These are phyloP conservation scores for Lepidium aucheri DNA, from an alignment of 345 rosid genomes.

Conservation along the genomic window DNA sequence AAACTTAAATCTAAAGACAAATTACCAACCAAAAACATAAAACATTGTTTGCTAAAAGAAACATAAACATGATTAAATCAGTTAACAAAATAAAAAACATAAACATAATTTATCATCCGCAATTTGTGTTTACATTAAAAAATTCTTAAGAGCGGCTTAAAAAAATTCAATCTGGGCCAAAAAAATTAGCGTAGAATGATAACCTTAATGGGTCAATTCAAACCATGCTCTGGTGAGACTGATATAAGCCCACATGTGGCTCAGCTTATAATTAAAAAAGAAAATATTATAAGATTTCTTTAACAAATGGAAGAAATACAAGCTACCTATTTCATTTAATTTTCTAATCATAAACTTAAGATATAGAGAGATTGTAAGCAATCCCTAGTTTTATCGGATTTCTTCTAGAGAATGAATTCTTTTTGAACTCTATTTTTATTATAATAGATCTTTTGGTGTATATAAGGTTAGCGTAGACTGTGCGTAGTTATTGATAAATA, in stretches of 20 bases:
- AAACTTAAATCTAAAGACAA: too few species aligned
- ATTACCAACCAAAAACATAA: too few species aligned
- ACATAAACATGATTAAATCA: too few species aligned
- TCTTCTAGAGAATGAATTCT: background rate
- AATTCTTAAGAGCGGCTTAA: background rate
- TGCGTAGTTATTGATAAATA: background rate
- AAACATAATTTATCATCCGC: background rate
- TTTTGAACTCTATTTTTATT: background rate
- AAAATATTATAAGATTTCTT: background rate
- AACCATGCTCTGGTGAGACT: background rate
- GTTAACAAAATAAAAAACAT: too few species aligned
- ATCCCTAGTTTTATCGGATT: slow-evolving; percentile 13
- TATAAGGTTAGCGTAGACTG: slow-evolving; percentile 17
- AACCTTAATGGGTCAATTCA: background rate
- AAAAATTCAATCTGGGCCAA: background rate
- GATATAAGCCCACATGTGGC: background rate
- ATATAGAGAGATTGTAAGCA: slow-evolving; percentile 10
- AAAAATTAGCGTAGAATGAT: background rate
- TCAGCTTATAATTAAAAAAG: background rate
- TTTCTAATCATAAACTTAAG: background rate
- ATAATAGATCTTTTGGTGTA: slow-evolving; percentile 1
- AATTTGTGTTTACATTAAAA: background rate
- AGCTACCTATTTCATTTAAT: background rate
- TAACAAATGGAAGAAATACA: background rate
- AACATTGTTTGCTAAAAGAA: too few species aligned